A percentile compares a stretch with the other conserved stretches of the same genome.
Evolutionary conservation across 495 filamentous ascomycete genomes (phyloP).

Genomic region (Penicillium robsamsonii): DNA sequence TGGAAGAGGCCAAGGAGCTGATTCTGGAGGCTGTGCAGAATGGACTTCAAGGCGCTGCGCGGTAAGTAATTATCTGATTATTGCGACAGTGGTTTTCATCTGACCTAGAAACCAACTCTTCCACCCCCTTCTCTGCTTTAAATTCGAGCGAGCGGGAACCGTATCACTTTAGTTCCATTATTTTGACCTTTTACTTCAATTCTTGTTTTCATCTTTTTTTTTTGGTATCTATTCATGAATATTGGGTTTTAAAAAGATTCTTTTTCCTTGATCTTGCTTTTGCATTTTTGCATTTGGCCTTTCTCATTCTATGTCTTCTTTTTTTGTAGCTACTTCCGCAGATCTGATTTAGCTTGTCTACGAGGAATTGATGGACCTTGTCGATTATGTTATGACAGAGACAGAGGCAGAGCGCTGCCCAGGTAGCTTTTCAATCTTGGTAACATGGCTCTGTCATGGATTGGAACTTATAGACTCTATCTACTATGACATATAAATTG

Average conservation of each 20-base stretch:
- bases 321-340: background rate
- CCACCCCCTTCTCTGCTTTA: conserved; percentile 1
- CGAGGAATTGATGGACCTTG: background rate
- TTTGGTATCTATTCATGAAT: conserved; percentile 12
- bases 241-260: conserved; percentile 14
- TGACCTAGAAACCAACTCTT: conserved; percentile 4
- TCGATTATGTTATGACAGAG: background rate
- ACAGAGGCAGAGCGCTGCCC: background rate
- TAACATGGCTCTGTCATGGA: background rate
- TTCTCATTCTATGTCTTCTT: background rate
- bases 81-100: background rate
- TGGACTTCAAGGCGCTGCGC: conserved; percentile 32
- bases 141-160: conserved; percentile 14
- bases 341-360: background rate
- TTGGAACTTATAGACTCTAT: background rate
- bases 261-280: conserved; percentile 9
- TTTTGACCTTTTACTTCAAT: conserved; percentile 2
- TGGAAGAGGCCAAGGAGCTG: conserved; percentile 84
- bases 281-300: background rate
- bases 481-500: background rate
- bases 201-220: conserved; percentile 10
- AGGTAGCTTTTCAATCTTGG: background rate
- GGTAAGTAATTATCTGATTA: conserved; percentile 10
- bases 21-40: conserved; percentile 76
- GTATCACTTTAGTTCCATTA: background rate